These are phyloP conservation scores for Soucietia sequanensis DNA, from an alignment of 805 yeast genomes.

Conservation along the genomic window DNA sequence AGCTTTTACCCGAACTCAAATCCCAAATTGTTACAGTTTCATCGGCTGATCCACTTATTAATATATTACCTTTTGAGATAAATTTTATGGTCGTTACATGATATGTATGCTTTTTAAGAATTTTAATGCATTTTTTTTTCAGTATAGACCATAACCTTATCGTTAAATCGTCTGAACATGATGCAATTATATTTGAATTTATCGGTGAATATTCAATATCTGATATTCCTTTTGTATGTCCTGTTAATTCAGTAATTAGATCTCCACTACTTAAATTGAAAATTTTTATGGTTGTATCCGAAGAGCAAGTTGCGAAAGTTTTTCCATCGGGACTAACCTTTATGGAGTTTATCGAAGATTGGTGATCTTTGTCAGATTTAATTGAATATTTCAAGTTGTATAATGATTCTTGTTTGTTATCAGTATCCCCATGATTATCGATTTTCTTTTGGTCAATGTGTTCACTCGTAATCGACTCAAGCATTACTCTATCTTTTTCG, in stretches of 20 bases:
- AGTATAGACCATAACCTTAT: conserved; percentile 68
- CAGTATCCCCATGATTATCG: too few species aligned
- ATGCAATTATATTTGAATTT: conserved; percentile 67
- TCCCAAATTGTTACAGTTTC: conserved; percentile 94
- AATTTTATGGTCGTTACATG: conserved; percentile 74
- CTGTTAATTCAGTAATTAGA: conserved; percentile 36
- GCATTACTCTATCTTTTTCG: too few species aligned
- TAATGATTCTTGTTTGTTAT: conserved; percentile 1
- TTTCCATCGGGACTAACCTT: conserved; percentile 63
- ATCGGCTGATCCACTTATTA: conserved; percentile 83
- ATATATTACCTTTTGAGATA: conserved; percentile 70
- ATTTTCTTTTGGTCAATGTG: too few species aligned
- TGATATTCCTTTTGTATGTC: conserved; percentile 72
- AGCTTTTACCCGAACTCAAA: conserved; percentile 60
- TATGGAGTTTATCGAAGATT: conserved; percentile 38
- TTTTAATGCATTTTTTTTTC: conserved; percentile 48
- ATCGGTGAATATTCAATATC: conserved; percentile 74
- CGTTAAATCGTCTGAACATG: conserved; percentile 84
- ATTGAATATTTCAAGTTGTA: conserved; percentile 1
- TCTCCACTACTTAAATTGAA: conserved; percentile 25
- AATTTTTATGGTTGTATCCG: conserved; percentile 27
- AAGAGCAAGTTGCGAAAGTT: conserved; percentile 51
- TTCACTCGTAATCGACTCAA: too few species aligned
- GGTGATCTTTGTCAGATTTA: not conserved
- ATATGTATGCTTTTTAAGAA: conserved; percentile 77